Base-by-base conservation (phyloP, 805 yeast species). In the Kurtzmaniella cleridarum region DNA sequence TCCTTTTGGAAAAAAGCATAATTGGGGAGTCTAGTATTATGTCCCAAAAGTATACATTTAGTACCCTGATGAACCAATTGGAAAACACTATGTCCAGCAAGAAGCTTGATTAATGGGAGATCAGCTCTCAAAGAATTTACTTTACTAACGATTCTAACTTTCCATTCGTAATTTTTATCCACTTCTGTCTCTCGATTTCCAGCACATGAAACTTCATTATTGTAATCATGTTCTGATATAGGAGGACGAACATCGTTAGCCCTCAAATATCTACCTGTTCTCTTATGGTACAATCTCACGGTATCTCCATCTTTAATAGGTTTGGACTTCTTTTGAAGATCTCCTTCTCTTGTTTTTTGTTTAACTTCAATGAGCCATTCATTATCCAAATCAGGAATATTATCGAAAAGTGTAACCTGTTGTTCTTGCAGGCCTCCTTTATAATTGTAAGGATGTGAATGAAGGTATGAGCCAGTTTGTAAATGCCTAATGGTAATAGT, bases 1-100 rank as follows among this genome's bases (percentile, higher is more conserved):
- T 93, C 98, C 61, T 84, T 86, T 57, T 89, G 96, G 42, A 71
- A 72, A 49, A 73, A 75, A 1, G 85, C 97, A 95, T 95, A 85
- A 6, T 71, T 73, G n/a, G 96, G 96, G 30, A 93, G 67, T 53
- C 71, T 76, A 15, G 72, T 72, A 33, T 74, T 75, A 55, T 90
- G 95, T n/a, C 89, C 78, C 49, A 88, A 60, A 40, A 93, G 59
- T 14, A 70, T 67, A 60, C 98, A 93, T 24, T 73, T 69, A 24
- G 84, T 76, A 30, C 81, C 80, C 13, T 69, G 61, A 59, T 86
- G 95, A 39, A 71, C 64, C 14, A 91, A 62, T 55, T 78, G 81
- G 64, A 93, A 81, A 20, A 79, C 70, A n/a, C 86, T 60, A 45
- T 82, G 84, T 14, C 85, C 60, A 1, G 91, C 79, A 56, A 59